Conservation (phyloP, 1,139 yeast genomes). For the Candida tetrigidarum region DNA sequence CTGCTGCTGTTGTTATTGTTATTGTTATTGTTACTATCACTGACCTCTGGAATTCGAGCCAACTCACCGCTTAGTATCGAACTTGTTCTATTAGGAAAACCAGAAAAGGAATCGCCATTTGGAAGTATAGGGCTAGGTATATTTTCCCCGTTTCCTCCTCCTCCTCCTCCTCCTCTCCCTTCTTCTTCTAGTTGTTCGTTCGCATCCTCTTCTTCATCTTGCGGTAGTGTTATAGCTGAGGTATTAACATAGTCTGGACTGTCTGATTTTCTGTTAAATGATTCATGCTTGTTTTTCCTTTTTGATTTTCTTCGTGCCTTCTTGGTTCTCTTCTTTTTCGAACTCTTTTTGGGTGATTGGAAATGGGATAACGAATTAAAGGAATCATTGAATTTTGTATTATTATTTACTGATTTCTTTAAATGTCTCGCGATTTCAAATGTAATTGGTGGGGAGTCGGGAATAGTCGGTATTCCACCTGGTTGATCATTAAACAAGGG, state of each 20-base stretch:
- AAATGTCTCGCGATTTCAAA: slow-evolving; percentile 31
- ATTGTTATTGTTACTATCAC: no score
- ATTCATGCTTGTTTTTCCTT: background rate
- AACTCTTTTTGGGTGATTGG: background rate
- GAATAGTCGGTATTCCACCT: slow-evolving; percentile 11
- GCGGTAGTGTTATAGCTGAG: background rate
- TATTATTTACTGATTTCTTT: slow-evolving; percentile 16
- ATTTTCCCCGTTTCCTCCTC: no score
- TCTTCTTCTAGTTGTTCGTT: background rate
- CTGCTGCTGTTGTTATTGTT: no score
- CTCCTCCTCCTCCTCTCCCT: no score
- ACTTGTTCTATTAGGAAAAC: no score
- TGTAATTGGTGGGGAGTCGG: slow-evolving; percentile 41
- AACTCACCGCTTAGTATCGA: background rate
- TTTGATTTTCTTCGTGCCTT: background rate
- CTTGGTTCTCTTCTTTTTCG: slow-evolving; percentile 6
- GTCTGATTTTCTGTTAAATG: no score
- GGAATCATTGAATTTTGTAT: background rate
- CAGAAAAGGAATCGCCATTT: no score
- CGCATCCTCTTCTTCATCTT: background rate
- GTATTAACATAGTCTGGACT: background rate
- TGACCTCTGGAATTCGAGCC: slow-evolving; percentile 5
- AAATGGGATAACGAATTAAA: background rate
- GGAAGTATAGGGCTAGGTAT: no score
- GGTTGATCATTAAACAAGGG: slow-evolving; percentile 15